Evolutionary conservation across 768 basidiomycete genomes (phyloP), one percentile per base, ranked within the genome.

Genomic region (Naganishia vaughanmartiniae): DNA sequence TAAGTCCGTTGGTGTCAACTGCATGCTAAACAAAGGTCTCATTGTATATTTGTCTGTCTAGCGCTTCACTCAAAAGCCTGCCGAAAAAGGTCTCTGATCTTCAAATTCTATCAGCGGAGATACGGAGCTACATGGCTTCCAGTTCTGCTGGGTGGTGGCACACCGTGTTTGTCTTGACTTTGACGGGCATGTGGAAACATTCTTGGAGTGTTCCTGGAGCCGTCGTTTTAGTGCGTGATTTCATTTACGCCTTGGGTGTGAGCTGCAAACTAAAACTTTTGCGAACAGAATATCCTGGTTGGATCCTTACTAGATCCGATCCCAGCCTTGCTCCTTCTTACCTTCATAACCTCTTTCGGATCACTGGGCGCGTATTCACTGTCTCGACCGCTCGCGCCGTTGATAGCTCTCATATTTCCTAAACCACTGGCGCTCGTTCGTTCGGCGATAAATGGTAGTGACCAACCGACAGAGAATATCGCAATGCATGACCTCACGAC

Each of bases 181-280:
- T 93, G 17, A 89, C 90, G 21, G 91, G 91, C 4, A 83, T 92
- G 33, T 97, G 93, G 92, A 96, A 93, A 82, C 94, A 97, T 80
- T 92, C 93, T 4, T 97, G 93, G 94, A 93, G 91, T 71, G 87
- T 97, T 70, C 94, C 94, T 11, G 94, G 94, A 9, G 93, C 91
- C 74, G 92, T 95, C 57, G 85, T 95, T 58, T 89, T 93, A 46
- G 77, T 79, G 54, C 72, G 78, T 74, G 69, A 88, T 84, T 15
- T 42, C 2, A 2, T 72, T 54, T 34, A 30, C 11, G 26, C 72
- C 71, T 73, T 65, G 26, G 10, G 51, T 57, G 54, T 42, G 4
- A 34, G n/a, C 24, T 42, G 51, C 66, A 36, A 73, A 69, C 77
- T 48, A 76, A 14, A n/a, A 74, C 39, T 67, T 26, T 48, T 36